A percentile compares a stretch with the other conserved stretches of the same genome.
These are phyloP conservation scores for Suillus sp. DNA, from an alignment of 768 basidiomycete species.

Conservation along the genomic window DNA sequence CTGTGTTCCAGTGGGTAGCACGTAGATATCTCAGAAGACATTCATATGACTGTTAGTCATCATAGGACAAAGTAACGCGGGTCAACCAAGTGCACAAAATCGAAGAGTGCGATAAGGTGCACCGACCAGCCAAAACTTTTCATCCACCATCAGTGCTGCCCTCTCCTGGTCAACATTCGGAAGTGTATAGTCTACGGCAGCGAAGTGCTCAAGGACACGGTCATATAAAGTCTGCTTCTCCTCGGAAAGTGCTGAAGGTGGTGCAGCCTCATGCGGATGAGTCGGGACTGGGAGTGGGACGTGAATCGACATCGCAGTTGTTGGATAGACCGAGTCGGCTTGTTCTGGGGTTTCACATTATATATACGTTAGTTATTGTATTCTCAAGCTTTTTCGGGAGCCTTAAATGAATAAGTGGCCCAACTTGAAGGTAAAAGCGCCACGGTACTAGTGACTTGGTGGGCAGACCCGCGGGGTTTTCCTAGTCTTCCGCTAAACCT, in stretches of 20 bases:
- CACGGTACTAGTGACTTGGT: background rate
- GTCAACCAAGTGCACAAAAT: background rate
- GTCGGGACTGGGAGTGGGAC: constrained; percentile 29
- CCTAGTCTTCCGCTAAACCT: background rate
- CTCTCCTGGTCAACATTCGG: constrained; percentile 46
- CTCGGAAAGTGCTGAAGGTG: constrained; percentile 42
- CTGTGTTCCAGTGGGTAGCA: constrained; percentile 72
- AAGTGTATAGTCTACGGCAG: constrained; percentile 50
- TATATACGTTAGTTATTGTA: background rate
- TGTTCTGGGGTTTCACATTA: background rate
- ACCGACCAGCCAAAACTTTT: constrained; percentile 77
- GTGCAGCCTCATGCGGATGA: constrained; percentile 28
- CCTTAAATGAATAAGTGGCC: background rate
- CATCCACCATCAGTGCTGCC: constrained; percentile 56
- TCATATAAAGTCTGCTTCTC: constrained; percentile 52
- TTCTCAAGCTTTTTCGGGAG: background rate
- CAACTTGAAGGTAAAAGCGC: background rate
- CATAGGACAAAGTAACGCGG: constrained; percentile 8
- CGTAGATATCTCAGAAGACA: constrained; percentile 77
- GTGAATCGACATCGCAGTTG: constrained; percentile 13
- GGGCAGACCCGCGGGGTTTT: background rate
- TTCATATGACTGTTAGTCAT: constrained; percentile 51
- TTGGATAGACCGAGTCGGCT: constrained; percentile 3
- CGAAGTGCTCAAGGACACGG: constrained; percentile 62
- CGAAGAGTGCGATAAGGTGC: background rate